Percentiles rank a stretch among this genome's conserved stretches.
These are phyloP conservation scores for Penicillium sp. DNA, from an alignment of 2,329 filamentous ascomycete genomes.

Conservation along the genomic window DNA sequence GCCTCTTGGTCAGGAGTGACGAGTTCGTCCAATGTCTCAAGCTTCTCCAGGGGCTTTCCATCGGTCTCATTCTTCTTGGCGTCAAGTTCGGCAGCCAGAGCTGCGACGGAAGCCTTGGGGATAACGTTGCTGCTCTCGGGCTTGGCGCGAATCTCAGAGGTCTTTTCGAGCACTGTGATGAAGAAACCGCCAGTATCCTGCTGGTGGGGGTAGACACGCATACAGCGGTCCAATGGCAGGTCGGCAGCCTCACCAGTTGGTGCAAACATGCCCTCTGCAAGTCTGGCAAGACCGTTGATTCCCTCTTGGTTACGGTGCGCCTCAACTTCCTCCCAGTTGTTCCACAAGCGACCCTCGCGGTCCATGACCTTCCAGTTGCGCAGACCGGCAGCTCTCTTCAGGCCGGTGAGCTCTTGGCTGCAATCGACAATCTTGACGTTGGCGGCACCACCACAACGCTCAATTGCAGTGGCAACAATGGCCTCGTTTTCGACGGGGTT, in stretches of 20 bases:
- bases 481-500: constrained; percentile 98
- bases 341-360: constrained; percentile 76
- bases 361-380: constrained; percentile 90
- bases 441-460: constrained; percentile 77
- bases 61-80: constrained; percentile 30
- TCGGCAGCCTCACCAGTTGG: constrained; percentile 56
- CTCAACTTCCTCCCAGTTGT: constrained; percentile 78
- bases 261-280: constrained; percentile 85
- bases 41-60: constrained; percentile 37
- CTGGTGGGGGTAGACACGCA: constrained; percentile 90
- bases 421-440: constrained; percentile 87
- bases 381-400: constrained; percentile 77
- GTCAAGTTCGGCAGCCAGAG: constrained; percentile 38
- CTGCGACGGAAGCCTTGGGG: constrained; percentile 41
- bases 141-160: constrained; percentile 76
- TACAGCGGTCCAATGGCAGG: constrained; percentile 83
- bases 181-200: constrained; percentile 98
- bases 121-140: constrained; percentile 59
- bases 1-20: constrained; percentile 32
- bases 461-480: constrained; percentile 83
- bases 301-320: constrained; percentile 63
- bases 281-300: constrained; percentile 64
- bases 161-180: constrained; percentile 92
- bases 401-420: constrained; percentile 70
- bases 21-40: constrained; percentile 43